Conservation (phyloP, 352 stramenopile genomes). For the Globisporangium megalacanthum region DNA sequence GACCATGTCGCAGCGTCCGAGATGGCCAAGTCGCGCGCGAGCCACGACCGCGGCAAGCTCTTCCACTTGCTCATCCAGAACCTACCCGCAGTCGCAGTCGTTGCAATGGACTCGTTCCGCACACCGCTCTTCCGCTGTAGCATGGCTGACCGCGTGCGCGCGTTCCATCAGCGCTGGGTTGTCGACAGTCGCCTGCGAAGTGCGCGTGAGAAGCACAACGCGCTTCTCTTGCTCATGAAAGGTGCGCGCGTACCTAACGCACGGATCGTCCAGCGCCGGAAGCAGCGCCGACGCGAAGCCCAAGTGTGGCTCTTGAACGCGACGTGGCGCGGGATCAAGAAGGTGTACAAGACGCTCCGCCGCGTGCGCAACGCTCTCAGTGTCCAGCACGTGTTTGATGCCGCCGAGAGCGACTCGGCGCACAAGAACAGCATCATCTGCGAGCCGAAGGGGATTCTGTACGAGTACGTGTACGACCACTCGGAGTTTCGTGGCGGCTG, state of each 20-base stretch:
- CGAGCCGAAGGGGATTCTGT: slow-evolving; percentile 75
- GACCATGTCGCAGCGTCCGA: slow-evolving; percentile 52
- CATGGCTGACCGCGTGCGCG: slow-evolving; percentile 37
- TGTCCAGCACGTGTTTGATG: slow-evolving; percentile 62
- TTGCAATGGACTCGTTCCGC: slow-evolving; percentile 71
- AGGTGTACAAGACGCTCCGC: slow-evolving; percentile 44
- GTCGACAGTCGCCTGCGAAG: slow-evolving; percentile 42
- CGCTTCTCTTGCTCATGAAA: slow-evolving; percentile 55
- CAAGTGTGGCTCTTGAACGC: slow-evolving; percentile 21
- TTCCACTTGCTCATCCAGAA: slow-evolving; percentile 77
- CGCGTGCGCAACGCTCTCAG: slow-evolving; percentile 44
- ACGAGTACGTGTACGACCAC: slow-evolving; percentile 80
- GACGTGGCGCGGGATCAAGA: slow-evolving; percentile 34
- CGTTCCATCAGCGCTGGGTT: slow-evolving; percentile 64
- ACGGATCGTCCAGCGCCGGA: slow-evolving; percentile 4
- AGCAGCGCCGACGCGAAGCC: slow-evolving; percentile 20
- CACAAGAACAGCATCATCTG: slow-evolving; percentile 60
- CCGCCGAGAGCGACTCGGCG: slow-evolving; percentile 23
- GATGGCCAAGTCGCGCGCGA: slow-evolving; percentile 40
- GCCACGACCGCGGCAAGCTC: slow-evolving; percentile 54
- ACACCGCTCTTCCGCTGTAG: slow-evolving; percentile 66
- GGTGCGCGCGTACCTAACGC: slow-evolving; percentile 17
- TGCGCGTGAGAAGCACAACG: slow-evolving; percentile 31
- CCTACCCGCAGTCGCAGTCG: slow-evolving; percentile 43
- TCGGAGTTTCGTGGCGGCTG: slow-evolving; percentile 53